Evolutionary conservation across 257 asterid species (phyloP), one percentile per base, ranked within the genome.

Genomic region (Fraxinus anomala): DNA sequence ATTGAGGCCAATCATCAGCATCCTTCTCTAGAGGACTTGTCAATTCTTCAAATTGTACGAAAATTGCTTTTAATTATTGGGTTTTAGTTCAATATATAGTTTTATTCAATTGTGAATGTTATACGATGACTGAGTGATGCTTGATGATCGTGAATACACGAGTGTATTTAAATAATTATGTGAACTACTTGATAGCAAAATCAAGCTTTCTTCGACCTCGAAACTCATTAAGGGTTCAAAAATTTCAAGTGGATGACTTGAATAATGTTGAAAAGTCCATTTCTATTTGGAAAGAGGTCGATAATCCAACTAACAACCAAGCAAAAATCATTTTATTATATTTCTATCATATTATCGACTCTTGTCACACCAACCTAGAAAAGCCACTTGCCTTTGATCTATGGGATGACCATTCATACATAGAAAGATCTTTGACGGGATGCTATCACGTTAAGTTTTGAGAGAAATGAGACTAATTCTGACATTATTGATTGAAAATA

Each of bases 1-100:
- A n/a, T 56, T 56, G 66, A 56, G 66, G 11, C 28, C 66, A 56
- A 56, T 56, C 66, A 56, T 56, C 66, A 21, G 30, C 66, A 56
- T 5, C 66, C 13, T 56, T 56, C 11, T 56, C 66, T 6, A 56
- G 28, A 5, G 11, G 4, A 7, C 66, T 7, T 56, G 66, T 19
- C 66, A 7, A 56, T 56, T 16, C 65, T 49, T 49, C 61, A 49
- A 13, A 3, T 49, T 49, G 5, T 2, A 13, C 1, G 6, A 49
- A 49, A 16, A 49, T 49, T 49, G 61, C n/a, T 13, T 49, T 49
- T 49, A 13, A 49, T 13, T 49, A 49, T 16, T 54, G 8, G 65
- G 65, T 19, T 54, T 19, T 5, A 19, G 23, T 6, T 54, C 11
- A 54, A 54, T 5, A 13, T 49, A 49, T 16, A 49, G 0, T 49